Evolutionary conservation across 2,329 filamentous ascomycete genomes (phyloP).

Genomic region (Fusarium brachygibbosum): DNA sequence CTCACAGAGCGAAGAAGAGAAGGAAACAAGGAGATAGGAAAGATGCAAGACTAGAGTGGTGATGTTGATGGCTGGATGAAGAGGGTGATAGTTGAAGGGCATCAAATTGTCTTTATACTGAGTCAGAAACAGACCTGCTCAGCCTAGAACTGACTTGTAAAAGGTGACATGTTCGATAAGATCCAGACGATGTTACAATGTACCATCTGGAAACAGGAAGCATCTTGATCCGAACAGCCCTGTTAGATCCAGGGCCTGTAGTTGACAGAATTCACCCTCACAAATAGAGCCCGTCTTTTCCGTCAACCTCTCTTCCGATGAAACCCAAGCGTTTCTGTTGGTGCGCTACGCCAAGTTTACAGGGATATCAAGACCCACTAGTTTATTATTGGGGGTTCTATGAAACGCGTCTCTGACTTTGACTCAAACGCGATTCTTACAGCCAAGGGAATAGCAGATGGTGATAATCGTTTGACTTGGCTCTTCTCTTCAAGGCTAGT

Average conservation of each 20-base stretch:
- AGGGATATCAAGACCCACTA: not conserved
- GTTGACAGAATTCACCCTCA: not conserved
- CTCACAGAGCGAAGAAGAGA: constrained; percentile 10
- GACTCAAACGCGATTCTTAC: constrained; percentile 6
- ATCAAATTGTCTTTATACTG: constrained; percentile 5
- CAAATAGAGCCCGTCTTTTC: not conserved
- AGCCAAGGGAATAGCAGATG: not conserved
- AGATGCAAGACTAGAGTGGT: not conserved
- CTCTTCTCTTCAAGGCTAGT: no score
- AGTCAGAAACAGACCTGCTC: not conserved
- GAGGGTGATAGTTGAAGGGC: not conserved
- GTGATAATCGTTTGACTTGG: not conserved
- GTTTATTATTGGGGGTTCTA: not conserved
- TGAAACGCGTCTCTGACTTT: constrained; percentile 2
- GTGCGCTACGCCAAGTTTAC: not conserved
- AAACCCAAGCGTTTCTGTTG: not conserved
- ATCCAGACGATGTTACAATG: not conserved
- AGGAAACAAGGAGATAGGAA: constrained; percentile 1
- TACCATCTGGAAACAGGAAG: constrained; percentile 17
- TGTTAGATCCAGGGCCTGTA: not conserved
- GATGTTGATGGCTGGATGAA: constrained; percentile 10
- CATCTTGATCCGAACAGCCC: constrained; percentile 6
- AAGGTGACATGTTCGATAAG: not conserved
- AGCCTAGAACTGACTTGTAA: not conserved
- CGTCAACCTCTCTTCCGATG: not conserved